These are phyloP conservation scores for Puccinia brachypodii DNA, from an alignment of 1,284 basidiomycete genomes.

Conservation along the genomic window DNA sequence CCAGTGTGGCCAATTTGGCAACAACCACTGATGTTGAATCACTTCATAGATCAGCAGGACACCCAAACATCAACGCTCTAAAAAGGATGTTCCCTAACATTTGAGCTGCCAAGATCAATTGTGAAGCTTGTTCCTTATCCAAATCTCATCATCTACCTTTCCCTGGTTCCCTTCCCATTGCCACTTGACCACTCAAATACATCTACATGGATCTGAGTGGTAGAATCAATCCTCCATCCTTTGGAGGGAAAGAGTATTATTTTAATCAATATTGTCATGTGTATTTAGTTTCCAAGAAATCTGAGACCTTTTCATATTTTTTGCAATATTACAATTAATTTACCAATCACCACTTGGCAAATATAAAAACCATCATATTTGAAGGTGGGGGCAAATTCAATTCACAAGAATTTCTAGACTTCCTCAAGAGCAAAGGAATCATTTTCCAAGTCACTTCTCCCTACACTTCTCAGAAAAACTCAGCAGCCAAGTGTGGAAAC, in stretches of 20 bases:
- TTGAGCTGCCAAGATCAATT: no score
- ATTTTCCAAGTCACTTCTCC: not conserved
- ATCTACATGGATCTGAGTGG: conserved; percentile 15
- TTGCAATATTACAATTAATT: not conserved
- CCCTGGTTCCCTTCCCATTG: not conserved
- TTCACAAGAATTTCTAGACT: not conserved
- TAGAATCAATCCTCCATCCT: not conserved
- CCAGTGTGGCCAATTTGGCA: not conserved
- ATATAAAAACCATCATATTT: conserved; percentile 7
- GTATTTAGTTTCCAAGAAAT: not conserved
- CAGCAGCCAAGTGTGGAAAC: conserved; percentile 2
- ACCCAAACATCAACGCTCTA: not conserved
- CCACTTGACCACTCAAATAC: not conserved
- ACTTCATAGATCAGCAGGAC: conserved; percentile 6
- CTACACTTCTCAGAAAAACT: conserved; percentile 3
- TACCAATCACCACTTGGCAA: not conserved
- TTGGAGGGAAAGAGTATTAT: conserved; percentile 20
- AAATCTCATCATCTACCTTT: not conserved
- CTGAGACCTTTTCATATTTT: conserved; percentile 1
- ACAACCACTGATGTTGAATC: not conserved
- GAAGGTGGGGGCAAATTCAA: conserved; percentile 24
- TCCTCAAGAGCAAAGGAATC: not conserved
- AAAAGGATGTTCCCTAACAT: not conserved
- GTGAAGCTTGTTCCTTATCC: not conserved
- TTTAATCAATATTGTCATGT: conserved; percentile 3